These are phyloP conservation scores for Metschnikowia corniflorae DNA, from an alignment of 805 yeast genomes.

Conservation along the genomic window DNA sequence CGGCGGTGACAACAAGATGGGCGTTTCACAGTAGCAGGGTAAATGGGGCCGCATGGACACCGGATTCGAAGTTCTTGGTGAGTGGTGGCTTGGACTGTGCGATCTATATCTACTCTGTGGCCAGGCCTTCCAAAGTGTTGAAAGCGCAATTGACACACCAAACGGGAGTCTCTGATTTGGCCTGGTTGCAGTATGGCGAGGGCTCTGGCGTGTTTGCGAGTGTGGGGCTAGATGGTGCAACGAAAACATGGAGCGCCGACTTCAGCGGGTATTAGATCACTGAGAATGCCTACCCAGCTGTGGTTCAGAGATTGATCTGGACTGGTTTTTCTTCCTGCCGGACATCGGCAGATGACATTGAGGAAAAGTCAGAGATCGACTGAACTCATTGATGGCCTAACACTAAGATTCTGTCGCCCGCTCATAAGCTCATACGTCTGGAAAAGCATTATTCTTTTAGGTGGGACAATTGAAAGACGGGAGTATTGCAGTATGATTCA, in stretches of 20 bases:
- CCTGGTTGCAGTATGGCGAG: conserved; percentile 54
- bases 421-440: too few species aligned
- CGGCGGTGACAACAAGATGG: conserved; percentile 84
- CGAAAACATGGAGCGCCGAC: conserved; percentile 67
- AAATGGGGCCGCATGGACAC: conserved; percentile 73
- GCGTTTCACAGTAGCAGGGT: conserved; percentile 88
- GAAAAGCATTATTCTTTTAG: too few species aligned
- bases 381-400: too few species aligned
- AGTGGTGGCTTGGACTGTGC: conserved; percentile 85
- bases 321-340: neutral
- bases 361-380: too few species aligned
- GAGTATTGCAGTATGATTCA: too few species aligned
- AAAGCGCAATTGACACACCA: conserved; percentile 80
- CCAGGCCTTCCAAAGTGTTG: conserved; percentile 70
- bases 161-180: conserved; percentile 75
- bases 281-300: too few species aligned
- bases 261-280: conserved; percentile 13
- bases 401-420: too few species aligned
- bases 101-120: conserved; percentile 74
- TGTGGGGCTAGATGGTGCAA: conserved; percentile 77
- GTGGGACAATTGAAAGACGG: too few species aligned
- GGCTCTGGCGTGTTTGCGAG: conserved; percentile 46
- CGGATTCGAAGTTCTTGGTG: conserved; percentile 66
- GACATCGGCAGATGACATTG: too few species aligned
- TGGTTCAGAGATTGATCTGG: too few species aligned